Evolutionary conservation across 768 basidiomycete genomes (phyloP).

Genomic region (Amanita exitialis): DNA sequence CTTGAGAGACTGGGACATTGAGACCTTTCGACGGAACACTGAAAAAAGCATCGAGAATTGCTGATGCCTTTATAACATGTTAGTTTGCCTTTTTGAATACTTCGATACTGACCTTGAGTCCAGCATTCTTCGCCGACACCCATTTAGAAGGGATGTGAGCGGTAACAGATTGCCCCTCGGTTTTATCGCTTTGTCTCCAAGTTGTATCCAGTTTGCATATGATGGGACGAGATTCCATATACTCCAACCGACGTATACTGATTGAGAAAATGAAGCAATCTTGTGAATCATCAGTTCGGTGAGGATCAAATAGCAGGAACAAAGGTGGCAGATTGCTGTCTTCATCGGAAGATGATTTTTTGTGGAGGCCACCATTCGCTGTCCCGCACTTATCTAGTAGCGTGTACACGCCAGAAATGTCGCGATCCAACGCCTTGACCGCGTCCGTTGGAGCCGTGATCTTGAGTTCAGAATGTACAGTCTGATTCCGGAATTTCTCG

Average conservation of each 20-base stretch:
- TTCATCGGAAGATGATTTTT: slow-evolving; percentile 32
- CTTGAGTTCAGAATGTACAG: slow-evolving; percentile 56
- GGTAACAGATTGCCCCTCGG: slow-evolving; percentile 36
- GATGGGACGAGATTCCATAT: slow-evolving; percentile 70
- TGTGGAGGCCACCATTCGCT: slow-evolving; percentile 77
- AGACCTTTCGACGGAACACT: slow-evolving; percentile 50
- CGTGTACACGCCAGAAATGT: slow-evolving; percentile 71
- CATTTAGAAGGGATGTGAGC: slow-evolving; percentile 60
- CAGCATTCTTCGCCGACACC: slow-evolving; percentile 38
- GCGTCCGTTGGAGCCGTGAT: slow-evolving; percentile 46
- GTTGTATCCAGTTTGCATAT: slow-evolving; percentile 61
- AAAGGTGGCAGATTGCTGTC: slow-evolving; percentile 50
- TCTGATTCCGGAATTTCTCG: slow-evolving; percentile 54
- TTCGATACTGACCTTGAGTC: slow-evolving; percentile 38
- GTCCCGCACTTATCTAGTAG: slow-evolving; percentile 85
- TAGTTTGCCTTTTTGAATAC: not conserved
- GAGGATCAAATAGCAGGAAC: slow-evolving; percentile 82
- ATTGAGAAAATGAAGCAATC: slow-evolving; percentile 84
- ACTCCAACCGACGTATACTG: slow-evolving; percentile 69
- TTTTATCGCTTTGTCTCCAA: slow-evolving; percentile 66
- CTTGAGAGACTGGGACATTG: slow-evolving; percentile 38
- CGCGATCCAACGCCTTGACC: slow-evolving; percentile 50
- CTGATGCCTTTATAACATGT: slow-evolving; percentile 34
- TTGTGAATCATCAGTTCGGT: slow-evolving; percentile 63
- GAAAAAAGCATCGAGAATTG: slow-evolving; percentile 46